Conservation (phyloP, 768 basidiomycete genomes). For the Leccinum boreale region DNA sequence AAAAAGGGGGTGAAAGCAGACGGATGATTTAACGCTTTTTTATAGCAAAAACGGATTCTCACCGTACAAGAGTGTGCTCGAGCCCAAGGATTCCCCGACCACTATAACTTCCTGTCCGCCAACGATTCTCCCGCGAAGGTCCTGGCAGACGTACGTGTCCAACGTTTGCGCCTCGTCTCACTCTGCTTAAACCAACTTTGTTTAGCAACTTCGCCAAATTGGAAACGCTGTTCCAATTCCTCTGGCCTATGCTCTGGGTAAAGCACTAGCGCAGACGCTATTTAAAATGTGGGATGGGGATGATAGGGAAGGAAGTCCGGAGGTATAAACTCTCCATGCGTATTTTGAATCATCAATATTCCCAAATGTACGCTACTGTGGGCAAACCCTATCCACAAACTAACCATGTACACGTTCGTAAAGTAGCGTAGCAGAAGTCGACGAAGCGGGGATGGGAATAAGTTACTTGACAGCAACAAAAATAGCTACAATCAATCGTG, state of each 20-base stretch:
- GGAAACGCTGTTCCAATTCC: slow-evolving; percentile 80
- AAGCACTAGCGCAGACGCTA: slow-evolving; percentile 42
- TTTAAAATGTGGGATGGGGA: slow-evolving; percentile 43
- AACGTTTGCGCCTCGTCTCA: not conserved
- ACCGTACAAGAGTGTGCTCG: slow-evolving; percentile 68
- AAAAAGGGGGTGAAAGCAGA: not conserved
- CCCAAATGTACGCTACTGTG: not conserved
- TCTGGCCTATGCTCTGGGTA: slow-evolving; percentile 61
- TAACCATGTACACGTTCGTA: slow-evolving; percentile 1
- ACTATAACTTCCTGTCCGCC: slow-evolving; percentile 56
- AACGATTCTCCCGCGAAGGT: slow-evolving; percentile 34
- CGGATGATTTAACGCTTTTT: not conserved
- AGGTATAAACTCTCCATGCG: slow-evolving; percentile 25
- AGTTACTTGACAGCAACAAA: slow-evolving; percentile 4
- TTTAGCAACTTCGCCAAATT: slow-evolving; percentile 71
- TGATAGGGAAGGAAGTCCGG: slow-evolving; percentile 44
- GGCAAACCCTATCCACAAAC: not conserved
- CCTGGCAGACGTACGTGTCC: slow-evolving; percentile 49
- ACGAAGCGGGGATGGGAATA: slow-evolving; percentile 8
- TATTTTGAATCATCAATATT: not conserved
- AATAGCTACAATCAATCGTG: not conserved
- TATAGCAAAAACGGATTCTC: slow-evolving; percentile 68
- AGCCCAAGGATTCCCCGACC: slow-evolving; percentile 76
- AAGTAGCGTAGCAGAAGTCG: not conserved
- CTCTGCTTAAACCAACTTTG: not conserved